A percentile compares a stretch with the other conserved stretches of the same genome.
phyloP scores from a whole-genome alignment of 306 rosid genomes.

The Corylus avellana region DNA sequence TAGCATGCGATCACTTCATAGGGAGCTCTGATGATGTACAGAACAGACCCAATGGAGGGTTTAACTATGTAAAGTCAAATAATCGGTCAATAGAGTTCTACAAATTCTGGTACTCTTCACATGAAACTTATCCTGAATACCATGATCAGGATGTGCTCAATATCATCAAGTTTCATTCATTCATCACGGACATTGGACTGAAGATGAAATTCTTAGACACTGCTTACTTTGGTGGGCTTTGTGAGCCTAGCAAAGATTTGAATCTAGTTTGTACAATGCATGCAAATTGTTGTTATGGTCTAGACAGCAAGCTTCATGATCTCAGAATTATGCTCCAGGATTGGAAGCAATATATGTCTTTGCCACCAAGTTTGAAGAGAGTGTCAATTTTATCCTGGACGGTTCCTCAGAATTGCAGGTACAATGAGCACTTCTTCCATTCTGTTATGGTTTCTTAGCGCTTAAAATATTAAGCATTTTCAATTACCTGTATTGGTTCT shows the following conservation, averaged over 20 bases:
- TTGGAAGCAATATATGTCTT: conserved; percentile 75
- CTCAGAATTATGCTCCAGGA: conserved; percentile 81
- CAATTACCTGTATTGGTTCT: conserved; percentile 13
- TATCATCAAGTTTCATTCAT: conserved; percentile 69
- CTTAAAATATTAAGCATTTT: conserved; percentile 15
- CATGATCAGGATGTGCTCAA: conserved; percentile 99
- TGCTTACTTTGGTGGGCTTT: conserved; percentile 87
- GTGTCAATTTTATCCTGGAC: conserved; percentile 67
- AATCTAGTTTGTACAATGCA: conserved; percentile 96
- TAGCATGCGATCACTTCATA: conserved; percentile 85
- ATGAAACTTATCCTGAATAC: conserved; percentile 69
- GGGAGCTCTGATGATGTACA: conserved; percentile 63
- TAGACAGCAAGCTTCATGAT: conserved; percentile 86
- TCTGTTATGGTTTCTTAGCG: conserved; percentile 22
- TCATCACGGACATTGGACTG: conserved; percentile 52
- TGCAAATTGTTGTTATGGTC: conserved; percentile 89
- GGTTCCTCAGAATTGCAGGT: conserved; percentile 93
- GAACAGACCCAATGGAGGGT: conserved; percentile 94
- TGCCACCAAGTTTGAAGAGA: conserved; percentile 66
- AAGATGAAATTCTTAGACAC: conserved; percentile 87
- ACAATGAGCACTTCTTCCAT: not conserved
- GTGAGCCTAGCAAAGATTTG: conserved; percentile 94
- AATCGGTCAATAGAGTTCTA: conserved; percentile 81
- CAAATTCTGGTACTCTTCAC: conserved; percentile 79
- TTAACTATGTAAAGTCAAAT: conserved; percentile 80